Base-by-base conservation (phyloP, 495 filamentous ascomycete genomes). In the Xylaria telfairii region DNA sequence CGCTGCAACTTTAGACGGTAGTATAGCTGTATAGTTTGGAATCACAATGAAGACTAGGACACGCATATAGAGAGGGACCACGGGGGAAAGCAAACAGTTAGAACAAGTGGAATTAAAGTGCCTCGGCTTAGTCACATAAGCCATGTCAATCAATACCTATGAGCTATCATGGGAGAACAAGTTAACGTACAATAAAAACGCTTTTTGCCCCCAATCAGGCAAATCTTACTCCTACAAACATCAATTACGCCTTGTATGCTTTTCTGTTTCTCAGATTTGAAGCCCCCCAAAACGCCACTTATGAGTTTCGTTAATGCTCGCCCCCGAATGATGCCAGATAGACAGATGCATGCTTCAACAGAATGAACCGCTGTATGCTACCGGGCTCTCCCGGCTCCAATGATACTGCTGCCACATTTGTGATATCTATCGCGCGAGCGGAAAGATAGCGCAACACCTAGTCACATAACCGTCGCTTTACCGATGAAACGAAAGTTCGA, bases 251-350 rank as follows among this genome's bases (percentile, higher is more conserved):
- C 56, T n/a, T 41, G 21, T 32, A 69, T 63, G 67, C 67, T 53
- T 69, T 63, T 47, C 28, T 69, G 57, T 51, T 51, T 37, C 37
- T 41, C 57, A 28, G n/a, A 8, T 53, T 15, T 62, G 12, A 69
- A 53, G 41, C 67, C 32, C 32, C 67, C 67, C 17, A 24, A 17
- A 69, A 63, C 67, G 67, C 67, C 67, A 51, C 21, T 30, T 47
- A 63, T 69, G 56, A 68, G 26, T 44, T 47, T 61, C 41, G 46
- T 44, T 32, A 69, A 69, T 63, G 67, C 57, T 63, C 46, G 67
- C 67, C 67, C 10, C 1, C n/a, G 56, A 69, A 69, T 63, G 34
- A 69, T 63, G 57, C 57, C 67, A 63, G 32, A 54, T 34, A 34
- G 41, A 69, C 42, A 69, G 34, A 69, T 54, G 57, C 30, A 63